A percentile compares a stretch with the other conserved stretches of the same genome.
phyloP scores from a whole-genome alignment of 2,329 filamentous ascomycete species.

The Claviceps africana region DNA sequence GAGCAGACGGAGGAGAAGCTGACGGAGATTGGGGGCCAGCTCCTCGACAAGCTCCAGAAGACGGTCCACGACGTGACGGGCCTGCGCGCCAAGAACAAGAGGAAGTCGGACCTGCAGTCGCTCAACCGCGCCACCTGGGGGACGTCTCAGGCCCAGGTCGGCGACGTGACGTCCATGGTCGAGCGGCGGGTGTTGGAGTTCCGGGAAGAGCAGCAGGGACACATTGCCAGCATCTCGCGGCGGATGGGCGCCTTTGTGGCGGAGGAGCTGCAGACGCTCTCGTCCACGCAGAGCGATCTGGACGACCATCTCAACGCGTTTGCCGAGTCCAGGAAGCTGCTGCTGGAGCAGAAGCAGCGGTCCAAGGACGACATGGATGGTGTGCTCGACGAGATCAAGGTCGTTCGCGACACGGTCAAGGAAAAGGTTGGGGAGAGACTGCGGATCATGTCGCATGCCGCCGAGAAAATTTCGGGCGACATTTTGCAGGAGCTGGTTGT shows the following conservation, averaged over 20 bases:
- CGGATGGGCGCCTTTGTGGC: conserved; percentile 67
- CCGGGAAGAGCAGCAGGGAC: conserved; percentile 53
- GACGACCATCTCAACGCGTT: conserved; percentile 56
- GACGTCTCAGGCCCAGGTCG: conserved; percentile 59
- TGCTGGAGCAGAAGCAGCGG: conserved; percentile 51
- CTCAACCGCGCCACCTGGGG: conserved; percentile 70
- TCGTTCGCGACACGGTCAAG: conserved; percentile 80
- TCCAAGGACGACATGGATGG: conserved; percentile 78
- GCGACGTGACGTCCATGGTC: conserved; percentile 61
- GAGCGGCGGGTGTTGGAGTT: conserved; percentile 64
- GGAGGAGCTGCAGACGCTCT: conserved; percentile 58
- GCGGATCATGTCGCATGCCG: conserved; percentile 67
- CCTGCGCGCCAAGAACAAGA: conserved; percentile 71
- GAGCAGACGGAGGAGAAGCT: conserved; percentile 72
- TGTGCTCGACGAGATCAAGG: conserved; percentile 85
- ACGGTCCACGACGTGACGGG: conserved; percentile 71
- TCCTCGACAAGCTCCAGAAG: conserved; percentile 63
- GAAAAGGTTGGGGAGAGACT: conserved; percentile 71
- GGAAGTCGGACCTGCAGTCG: conserved; percentile 71
- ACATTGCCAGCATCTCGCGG: conserved; percentile 52
- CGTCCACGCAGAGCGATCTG: conserved; percentile 55
- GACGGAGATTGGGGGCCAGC: conserved; percentile 54
- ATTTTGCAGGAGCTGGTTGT: conserved; percentile 71
- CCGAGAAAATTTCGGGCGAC: conserved; percentile 77
- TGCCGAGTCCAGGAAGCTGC: conserved; percentile 49